These are phyloP conservation scores for Macrophomina pseudophaseolina DNA, from an alignment of 2,329 filamentous ascomycete genomes.

Conservation along the genomic window DNA sequence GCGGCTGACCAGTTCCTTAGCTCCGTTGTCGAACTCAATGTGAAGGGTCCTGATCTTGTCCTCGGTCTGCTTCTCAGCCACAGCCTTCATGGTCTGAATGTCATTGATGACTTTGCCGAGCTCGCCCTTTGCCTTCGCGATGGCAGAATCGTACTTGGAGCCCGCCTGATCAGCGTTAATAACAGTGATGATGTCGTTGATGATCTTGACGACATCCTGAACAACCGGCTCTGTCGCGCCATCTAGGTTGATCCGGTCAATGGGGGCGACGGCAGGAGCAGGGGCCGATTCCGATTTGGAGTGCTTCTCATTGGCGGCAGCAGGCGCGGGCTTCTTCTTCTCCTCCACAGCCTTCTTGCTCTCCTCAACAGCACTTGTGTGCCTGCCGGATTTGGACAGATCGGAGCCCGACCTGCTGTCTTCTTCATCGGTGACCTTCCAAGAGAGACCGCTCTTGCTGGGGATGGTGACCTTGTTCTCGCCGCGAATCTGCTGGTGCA, in stretches of 20 bases:
- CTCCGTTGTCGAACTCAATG: slow-evolving; percentile 83
- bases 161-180: slow-evolving; percentile 85
- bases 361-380: slow-evolving; percentile 64
- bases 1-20: slow-evolving; percentile 84
- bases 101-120: slow-evolving; percentile 77
- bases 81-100: slow-evolving; percentile 74
- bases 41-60: slow-evolving; percentile 73
- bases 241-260: slow-evolving; percentile 77
- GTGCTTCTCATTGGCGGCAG: slow-evolving; percentile 30
- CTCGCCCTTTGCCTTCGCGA: slow-evolving; percentile 85
- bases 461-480: slow-evolving; percentile 81
- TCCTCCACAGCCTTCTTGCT: slow-evolving; percentile 40
- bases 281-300: slow-evolving; percentile 29
- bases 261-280: slow-evolving; percentile 56
- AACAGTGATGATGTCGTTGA: slow-evolving; percentile 94
- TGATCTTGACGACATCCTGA: slow-evolving; percentile 89
- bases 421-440: slow-evolving; percentile 70
- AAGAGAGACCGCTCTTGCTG: slow-evolving; percentile 82
- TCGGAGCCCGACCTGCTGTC: slow-evolving; percentile 39
- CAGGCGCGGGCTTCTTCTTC: slow-evolving; percentile 34
- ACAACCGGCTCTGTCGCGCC: slow-evolving; percentile 85
- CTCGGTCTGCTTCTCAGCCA: slow-evolving; percentile 73
- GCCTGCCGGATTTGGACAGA: slow-evolving; percentile 56
- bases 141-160: slow-evolving; percentile 75
- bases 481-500: slow-evolving; percentile 55